These are phyloP conservation scores for Teratosphaeriaceae sp. DNA, from an alignment of 2,329 filamentous ascomycete genomes.

Conservation along the genomic window DNA sequence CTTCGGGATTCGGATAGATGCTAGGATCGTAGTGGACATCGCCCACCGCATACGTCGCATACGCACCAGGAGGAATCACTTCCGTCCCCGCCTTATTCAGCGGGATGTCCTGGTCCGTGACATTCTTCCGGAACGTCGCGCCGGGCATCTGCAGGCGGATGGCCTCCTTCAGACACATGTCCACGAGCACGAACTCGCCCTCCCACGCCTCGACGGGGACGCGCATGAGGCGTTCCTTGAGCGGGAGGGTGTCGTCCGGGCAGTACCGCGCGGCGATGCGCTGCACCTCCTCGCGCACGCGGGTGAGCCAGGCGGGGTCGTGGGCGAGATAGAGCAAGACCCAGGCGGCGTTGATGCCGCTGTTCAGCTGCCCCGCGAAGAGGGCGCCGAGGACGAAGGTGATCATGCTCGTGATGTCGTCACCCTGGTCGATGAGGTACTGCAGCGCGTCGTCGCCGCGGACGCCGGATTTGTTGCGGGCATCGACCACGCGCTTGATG, in stretches of 20 bases:
- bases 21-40: slow-evolving; percentile 45
- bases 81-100: slow-evolving; percentile 37
- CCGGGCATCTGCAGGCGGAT: slow-evolving; percentile 47
- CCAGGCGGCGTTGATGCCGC: slow-evolving; percentile 49
- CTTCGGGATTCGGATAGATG: slow-evolving; percentile 43
- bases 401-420: slow-evolving; percentile 30
- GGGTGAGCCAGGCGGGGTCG: slow-evolving; percentile 39
- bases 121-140: slow-evolving; percentile 47
- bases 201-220: slow-evolving; percentile 52
- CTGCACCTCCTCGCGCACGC: slow-evolving; percentile 44
- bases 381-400: slow-evolving; percentile 49
- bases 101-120: slow-evolving; percentile 38
- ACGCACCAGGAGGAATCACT: slow-evolving; percentile 45
- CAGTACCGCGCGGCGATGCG: slow-evolving; percentile 38
- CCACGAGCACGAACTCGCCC: slow-evolving; percentile 46
- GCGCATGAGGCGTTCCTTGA: slow-evolving; percentile 34
- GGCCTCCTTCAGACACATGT: slow-evolving; percentile 47
- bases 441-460: slow-evolving; percentile 48
- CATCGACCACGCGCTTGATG: slow-evolving; percentile 43
- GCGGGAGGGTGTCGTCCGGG: slow-evolving; percentile 26
- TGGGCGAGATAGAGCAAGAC: slow-evolving; percentile 46
- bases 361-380: slow-evolving; percentile 54
- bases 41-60: slow-evolving; percentile 40
- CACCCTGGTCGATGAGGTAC: slow-evolving; percentile 46
- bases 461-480: slow-evolving; percentile 37